Base-by-base conservation (phyloP, 2,329 filamentous ascomycete genomes). In the Colletotrichum viniferum region DNA sequence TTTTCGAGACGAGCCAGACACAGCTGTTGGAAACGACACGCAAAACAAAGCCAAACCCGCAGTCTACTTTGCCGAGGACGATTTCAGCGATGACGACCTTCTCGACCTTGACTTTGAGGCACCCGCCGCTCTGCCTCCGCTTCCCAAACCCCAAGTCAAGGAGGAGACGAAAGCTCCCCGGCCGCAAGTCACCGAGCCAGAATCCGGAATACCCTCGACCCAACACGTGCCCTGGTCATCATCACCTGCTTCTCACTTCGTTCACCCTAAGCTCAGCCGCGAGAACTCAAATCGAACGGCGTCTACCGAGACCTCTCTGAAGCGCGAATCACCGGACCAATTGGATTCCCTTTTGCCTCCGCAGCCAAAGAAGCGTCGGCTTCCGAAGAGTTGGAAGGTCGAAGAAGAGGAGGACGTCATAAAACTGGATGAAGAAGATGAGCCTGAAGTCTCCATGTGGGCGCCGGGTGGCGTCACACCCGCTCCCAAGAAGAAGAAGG, bases 1-100 rank as follows among this genome's bases (percentile, higher is more conserved):
- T 0, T 92, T 92, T 78, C 80, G 83, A 74, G 85, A 89, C 32
- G 80, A 82, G 38, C 80, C 82, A 30, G 81, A 82, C 52, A 64
- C 30, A 10, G 34, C 71, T 36, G 7, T 63, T 24, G 38, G 14
- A 7, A 60, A 65, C 16, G 61, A 78, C 43, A 70, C 74, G 12
- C 73, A 80, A 30, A 64, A 78, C 76, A 84, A 83, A 66, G 63
- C 78, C 32, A 77, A 81, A 52, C 74, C 81, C 13, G 77, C 78
- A 9, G 90, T 94, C 12, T 91, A 90, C 76, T 94, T 96, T 77
- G 91, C 92, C 75, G 94, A 96, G 77, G 93, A 96, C 79, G 96
- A 98, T 81, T 97, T 98, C 78, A 95, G 95, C 79, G 94, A 96
- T 81, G 96, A 98, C 79, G 90, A 93, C 24, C 91, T 95, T 71